Base-by-base conservation (phyloP, 345 rosid species). In the Populus deltoides region DNA sequence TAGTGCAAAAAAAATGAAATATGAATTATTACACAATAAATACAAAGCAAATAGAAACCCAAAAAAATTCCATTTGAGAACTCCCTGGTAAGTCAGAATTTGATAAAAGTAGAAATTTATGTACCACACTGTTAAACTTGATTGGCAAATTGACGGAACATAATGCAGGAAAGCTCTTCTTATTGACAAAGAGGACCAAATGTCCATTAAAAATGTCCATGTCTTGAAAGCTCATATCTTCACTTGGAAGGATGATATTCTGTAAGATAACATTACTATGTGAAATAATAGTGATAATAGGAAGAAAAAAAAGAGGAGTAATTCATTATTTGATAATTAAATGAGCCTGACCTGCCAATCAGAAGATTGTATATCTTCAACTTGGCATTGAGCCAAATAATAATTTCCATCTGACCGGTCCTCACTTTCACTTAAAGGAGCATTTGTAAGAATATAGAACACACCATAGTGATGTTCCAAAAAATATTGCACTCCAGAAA, bases 201-300 rank as follows among this genome's bases (percentile, higher is more conserved):
- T 92, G 89, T 74, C 90, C 92, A 82, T 76, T 72, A 72, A 91
- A 93, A 78, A 94, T 87, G 77, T 94, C 98, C 93, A 92, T 90
- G 81, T 94, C 98, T 79, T 91, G 92, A 74, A 94, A 79, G 74
- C 81, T 82, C 75, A 85, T 83, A 76, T 90, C 90, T 79, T 88
- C 85, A 70, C 89, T 80, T 10, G 98, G 95, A 74, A 78, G 81
- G 74, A 94, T 85, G 76, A 91, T 81, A 83, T 66, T 85, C 98
- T 94, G 84, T 15, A 47, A 75, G 59, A 69, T 79, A 66, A 66
- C n/a, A 76, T 36, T 66, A 72, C 39, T 29, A 16, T 27, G 75
- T 70, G 7, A 80, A n/a, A 36, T 45, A 22, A 9, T 65, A 69
- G 31, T 63, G 69, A 35, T 45, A 13, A n/a, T 17, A 18, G 9